Evolutionary conservation across 192 early-diverging fungal genomes (phyloP), one percentile per base, ranked within the genome.

Genomic region (Phlyctochytrium planicorne): DNA sequence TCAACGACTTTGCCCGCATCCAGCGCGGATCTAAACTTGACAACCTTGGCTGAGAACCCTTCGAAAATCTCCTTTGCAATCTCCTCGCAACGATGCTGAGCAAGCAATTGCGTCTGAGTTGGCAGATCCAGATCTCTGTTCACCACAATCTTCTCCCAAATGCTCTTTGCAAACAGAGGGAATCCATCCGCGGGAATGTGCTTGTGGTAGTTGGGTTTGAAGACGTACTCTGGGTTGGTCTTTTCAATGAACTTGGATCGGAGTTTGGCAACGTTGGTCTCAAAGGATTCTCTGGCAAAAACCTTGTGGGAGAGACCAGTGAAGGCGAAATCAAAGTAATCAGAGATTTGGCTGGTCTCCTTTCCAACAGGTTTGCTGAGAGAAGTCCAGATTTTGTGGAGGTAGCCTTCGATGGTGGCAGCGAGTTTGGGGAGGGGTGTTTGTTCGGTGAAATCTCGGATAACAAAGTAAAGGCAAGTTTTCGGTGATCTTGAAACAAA

Each of bases 21-120:
- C 32, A 98, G 81, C 82, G 87, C 53, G 82, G 80, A 50, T 86
- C 85, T 68, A 91, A 79, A 25, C 72, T 84, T 84, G 34, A 61
- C 47, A 16, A 94, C 75, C 17, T 83, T 78, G 50, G 77, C 80
- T n/a, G 71, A 66, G 71, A 98, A 97, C 4, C 72, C 73, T 14
- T 82, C 86, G 75, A 92, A 88, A 0, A 88, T 91, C 0, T 80
- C 76, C 75, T 86, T 76, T 30, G 91, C 87, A 74, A 99, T 98
- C 76, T 99, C 97, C 60, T 99, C 97, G 74, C 97, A 99, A 53
- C 97, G 90, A 77, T 93, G 98, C 82, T 98, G 95, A 30, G 97
- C 97, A 56, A 99, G 84, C 53, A 99, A 75, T 75, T 98, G 92
- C 80, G 97, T 96, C 73, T 99, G 97, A 2, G 96, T 97, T 2